Evolutionary conservation across 2,329 filamentous ascomycete genomes (phyloP), one percentile per base, ranked within the genome.

Genomic region (Fusarium sp.): DNA sequence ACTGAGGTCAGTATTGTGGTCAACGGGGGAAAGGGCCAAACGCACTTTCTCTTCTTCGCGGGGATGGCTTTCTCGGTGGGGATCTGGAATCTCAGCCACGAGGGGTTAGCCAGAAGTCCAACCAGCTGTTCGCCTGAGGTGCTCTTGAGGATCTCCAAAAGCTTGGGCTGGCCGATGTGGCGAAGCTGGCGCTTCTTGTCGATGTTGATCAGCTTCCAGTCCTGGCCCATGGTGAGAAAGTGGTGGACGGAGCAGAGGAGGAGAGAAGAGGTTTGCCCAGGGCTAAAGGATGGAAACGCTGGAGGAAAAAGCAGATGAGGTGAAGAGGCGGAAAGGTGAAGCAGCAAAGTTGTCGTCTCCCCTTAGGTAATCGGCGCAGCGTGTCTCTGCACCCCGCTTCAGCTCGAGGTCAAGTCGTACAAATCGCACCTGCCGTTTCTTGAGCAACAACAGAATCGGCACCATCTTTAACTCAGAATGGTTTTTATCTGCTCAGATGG

Each of bases 201-300:
- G 35, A 70, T 16, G 38, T 70, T 70, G 54, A 64, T 35, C 16
- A 68, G 16, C 27, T 61, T 64, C 68, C 68, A 68, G 36, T 47
- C 36, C n/a, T 70, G 61, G 11, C 52, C 66, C 66, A 68, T 68
- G 25, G 18, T 60, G 54, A 35, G 10, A 25, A 11, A 29, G 47
- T 10, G 27, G 18, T n/a, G 16, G 18, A 29, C 18, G 27, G 25
- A 16, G 18, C 6, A 20, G 16, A 50, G 45, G 10, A 27, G 45
- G 4, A 27, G 22, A 50, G 22, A n/a, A 18, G 25, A 29, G 8
- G 42, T 25, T 25, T 47, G 20, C 42, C 42, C 14, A 10, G 7
- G 13, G 8, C 22, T 18, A 8, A 9, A 45, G 14, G 42, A 47
- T 9, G 8, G 45, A 52, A 18, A n/a, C 7, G 4, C 6, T 10